Evolutionary conservation across 2,329 filamentous ascomycete species (phyloP).

Genomic region (Aschersonia sp.): DNA sequence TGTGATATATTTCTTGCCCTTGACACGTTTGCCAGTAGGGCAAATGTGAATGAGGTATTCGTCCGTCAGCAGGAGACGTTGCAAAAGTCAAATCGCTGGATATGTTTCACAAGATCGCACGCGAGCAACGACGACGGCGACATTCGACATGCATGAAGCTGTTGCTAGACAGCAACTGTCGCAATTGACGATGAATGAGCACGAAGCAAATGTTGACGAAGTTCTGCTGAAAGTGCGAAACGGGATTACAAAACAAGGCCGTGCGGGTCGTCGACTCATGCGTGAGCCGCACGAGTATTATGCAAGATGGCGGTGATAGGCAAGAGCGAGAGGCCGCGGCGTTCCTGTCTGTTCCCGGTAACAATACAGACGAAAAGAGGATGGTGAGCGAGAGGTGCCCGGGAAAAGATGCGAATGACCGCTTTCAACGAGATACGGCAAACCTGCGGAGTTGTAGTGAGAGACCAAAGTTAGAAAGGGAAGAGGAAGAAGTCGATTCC

Average conservation of each 20-base stretch:
- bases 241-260: background rate
- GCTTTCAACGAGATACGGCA: background rate
- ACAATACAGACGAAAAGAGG: background rate
- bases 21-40: too few relatives aligned
- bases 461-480: background rate
- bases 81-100: background rate
- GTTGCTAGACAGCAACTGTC: background rate
- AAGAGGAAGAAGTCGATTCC: background rate
- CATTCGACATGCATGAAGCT: background rate
- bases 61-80: background rate
- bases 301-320: too few relatives aligned
- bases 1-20: too few relatives aligned
- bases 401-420: background rate
- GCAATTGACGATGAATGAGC: background rate
- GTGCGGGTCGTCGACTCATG: background rate
- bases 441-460: background rate
- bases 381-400: background rate
- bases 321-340: background rate
- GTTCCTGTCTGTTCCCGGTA: background rate
- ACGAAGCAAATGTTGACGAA: background rate
- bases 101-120: background rate
- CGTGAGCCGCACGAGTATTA: too few relatives aligned
- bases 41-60: too few relatives aligned
- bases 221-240: background rate
- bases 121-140: background rate